Percentiles rank a stretch among this genome's conserved stretches.
Evolutionary conservation across 345 rosid species (phyloP).

Genomic region (Diplotaxis tenuifolia): DNA sequence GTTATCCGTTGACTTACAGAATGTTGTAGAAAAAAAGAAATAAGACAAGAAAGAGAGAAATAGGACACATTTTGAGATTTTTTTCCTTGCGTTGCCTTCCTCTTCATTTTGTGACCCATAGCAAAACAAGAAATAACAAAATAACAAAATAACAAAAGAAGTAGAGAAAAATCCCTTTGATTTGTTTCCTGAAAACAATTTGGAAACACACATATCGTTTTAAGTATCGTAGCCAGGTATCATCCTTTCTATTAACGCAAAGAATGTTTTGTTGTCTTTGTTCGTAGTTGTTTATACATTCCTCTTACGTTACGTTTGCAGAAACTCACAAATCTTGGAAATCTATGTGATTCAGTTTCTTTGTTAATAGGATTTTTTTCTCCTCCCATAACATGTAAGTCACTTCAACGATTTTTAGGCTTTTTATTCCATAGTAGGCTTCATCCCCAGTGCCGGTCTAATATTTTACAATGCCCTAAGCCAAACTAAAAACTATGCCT

Average conservation of each 20-base stretch:
- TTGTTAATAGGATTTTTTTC: conserved; percentile 23
- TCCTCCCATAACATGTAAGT: conserved; percentile 31
- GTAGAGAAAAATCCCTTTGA: background rate
- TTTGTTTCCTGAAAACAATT: background rate
- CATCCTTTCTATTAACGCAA: no score
- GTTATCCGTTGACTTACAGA: conserved; percentile 35
- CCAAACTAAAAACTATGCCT: no score
- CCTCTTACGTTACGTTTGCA: background rate
- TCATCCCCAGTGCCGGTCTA: no score
- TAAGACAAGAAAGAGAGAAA: background rate
- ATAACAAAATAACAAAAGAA: background rate
- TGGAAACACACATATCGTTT: background rate
- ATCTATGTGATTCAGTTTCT: conserved; percentile 8
- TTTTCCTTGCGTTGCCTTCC: conserved; percentile 17
- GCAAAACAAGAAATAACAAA: conserved; percentile 8
- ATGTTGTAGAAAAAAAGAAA: conserved; percentile 25
- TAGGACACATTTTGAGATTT: conserved; percentile 12
- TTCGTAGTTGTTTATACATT: conserved; percentile 6
- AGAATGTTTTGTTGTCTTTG: no score
- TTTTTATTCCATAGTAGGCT: background rate
- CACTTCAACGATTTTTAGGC: background rate
- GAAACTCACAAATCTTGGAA: conserved; percentile 16
- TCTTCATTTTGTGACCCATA: conserved; percentile 9
- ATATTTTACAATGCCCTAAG: no score
- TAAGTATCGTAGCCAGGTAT: conserved; percentile 5